Evolutionary conservation across 306 rosid genomes (phyloP), one percentile per base, ranked within the genome.

Genomic region (Vigna angularis): DNA sequence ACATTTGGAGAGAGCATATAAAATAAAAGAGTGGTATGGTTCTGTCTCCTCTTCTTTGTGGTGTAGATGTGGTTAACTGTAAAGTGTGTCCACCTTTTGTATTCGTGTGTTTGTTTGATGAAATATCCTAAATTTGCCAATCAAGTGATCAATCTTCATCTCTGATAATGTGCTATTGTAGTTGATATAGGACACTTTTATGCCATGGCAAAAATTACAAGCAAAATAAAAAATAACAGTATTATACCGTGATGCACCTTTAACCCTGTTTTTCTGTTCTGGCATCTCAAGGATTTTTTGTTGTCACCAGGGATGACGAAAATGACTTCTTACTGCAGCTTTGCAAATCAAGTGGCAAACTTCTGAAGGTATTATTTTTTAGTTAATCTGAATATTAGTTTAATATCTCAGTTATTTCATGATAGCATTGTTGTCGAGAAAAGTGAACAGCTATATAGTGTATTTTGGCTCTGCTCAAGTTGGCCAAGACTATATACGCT

Each of bases 1-100:
- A 63, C 96, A 95, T 85, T 80, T 93, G 78, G 78, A 82, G 88
- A 91, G 99, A 87, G 99, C 98, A 52, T 95, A 95, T 77, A 95
- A 55, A 87, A 91, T 95, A 77, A 83, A 79, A 64, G 86, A 85
- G 9, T 95, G 99, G 99, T 93, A 79, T 63, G 85, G 5, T 81
- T 48, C 32, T 75, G 22, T 83, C 79, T 82, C 17, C 68, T 73
- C 15, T 44, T 51, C 50, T 56, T 32, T 45, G 17, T 49, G 36
- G 63, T 61, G 5, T 67, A 72, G 71, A 51, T 71, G 4, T 69
- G 38, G 44, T 61, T 61, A 30, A 61, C 22, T 62, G 44, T 16
- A 30, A 16, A 62, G 68, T 62, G 59, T 36, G 65, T 18, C 40
- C 32, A 9, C 48, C 74, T 72, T 76, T 51, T 52, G 34, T 72